Percentiles rank a stretch among this genome's conserved stretches.
phyloP scores from a whole-genome alignment of 2,329 filamentous ascomycete species.

The Colletotrichum lindemuthianum region DNA sequence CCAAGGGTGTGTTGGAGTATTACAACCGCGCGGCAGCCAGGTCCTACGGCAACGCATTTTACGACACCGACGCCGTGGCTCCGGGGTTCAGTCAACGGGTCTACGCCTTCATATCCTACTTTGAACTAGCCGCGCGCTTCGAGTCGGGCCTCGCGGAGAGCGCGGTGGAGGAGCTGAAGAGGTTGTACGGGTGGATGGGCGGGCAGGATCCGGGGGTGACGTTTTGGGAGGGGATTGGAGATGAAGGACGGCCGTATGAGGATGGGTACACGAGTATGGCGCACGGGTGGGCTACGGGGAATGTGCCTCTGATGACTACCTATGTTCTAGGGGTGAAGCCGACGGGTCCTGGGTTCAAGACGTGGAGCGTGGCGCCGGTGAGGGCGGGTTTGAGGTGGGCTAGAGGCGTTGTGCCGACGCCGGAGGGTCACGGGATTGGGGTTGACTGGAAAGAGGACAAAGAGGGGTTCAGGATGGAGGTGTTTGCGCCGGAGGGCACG shows the following conservation, averaged over 20 bases:
- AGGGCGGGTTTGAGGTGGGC: slow-evolving; percentile 53
- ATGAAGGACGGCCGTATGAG: slow-evolving; percentile 54
- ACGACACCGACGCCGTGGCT: slow-evolving; percentile 54
- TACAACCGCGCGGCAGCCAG: slow-evolving; percentile 47
- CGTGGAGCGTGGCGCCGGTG: slow-evolving; percentile 52
- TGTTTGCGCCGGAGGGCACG: slow-evolving; percentile 45
- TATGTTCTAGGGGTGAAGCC: slow-evolving; percentile 59
- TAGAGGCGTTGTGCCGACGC: slow-evolving; percentile 54
- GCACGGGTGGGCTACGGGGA: slow-evolving; percentile 62
- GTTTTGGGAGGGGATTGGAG: slow-evolving; percentile 62
- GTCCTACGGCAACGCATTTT: slow-evolving; percentile 62
- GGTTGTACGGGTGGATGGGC: slow-evolving; percentile 62
- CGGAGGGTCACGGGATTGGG: slow-evolving; percentile 45
- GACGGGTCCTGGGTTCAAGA: slow-evolving; percentile 53
- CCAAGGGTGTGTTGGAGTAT: slow-evolving; percentile 51
- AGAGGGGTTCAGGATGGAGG: slow-evolving; percentile 41
- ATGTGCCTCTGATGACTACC: slow-evolving; percentile 57
- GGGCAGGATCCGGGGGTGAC: slow-evolving; percentile 56
- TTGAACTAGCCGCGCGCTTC: slow-evolving; percentile 62
- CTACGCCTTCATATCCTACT: slow-evolving; percentile 63
- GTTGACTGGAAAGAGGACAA: slow-evolving; percentile 49
- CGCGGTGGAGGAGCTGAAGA: slow-evolving; percentile 56
- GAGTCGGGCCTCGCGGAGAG: slow-evolving; percentile 43
- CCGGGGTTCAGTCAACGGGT: slow-evolving; percentile 55
- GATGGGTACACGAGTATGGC: slow-evolving; percentile 58